Evolutionary conservation across 345 rosid species (phyloP).

Genomic region (Cardamine resedifolia): DNA sequence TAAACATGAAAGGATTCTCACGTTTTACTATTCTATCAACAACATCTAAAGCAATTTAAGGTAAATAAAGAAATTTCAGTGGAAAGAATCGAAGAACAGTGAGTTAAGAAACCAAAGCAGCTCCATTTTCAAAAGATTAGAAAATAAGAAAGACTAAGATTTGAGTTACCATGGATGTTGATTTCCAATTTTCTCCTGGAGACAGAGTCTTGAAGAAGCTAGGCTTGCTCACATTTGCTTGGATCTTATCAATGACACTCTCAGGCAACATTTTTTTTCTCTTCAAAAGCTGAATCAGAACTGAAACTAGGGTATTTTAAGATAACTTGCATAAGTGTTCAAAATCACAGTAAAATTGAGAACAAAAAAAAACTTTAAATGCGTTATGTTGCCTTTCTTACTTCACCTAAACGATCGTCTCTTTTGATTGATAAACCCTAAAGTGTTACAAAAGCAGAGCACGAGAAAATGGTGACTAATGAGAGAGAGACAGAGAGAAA

Average conservation of each 20-base stretch:
- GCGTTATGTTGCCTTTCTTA: background rate
- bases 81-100: background rate
- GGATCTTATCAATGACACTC: background rate
- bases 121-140: background rate
- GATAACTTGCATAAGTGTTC: background rate
- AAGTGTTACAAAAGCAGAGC: background rate
- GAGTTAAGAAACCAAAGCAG: background rate
- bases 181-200: constrained; percentile 18
- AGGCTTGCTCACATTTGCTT: constrained; percentile 11
- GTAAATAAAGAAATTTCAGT: background rate
- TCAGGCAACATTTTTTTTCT: background rate
- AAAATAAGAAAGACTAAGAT: background rate
- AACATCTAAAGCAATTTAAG: background rate
- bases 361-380: background rate
- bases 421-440: background rate
- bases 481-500: background rate
- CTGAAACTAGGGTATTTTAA: background rate
- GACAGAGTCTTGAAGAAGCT: constrained; percentile 19
- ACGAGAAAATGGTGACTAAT: background rate
- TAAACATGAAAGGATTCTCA: background rate
- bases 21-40: background rate
- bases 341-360: no score
- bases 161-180: constrained; percentile 29
- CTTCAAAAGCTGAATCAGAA: background rate
- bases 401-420: background rate